These are phyloP conservation scores for Botrytis elliptica DNA, from an alignment of 2,329 filamentous ascomycete genomes.

Conservation along the genomic window DNA sequence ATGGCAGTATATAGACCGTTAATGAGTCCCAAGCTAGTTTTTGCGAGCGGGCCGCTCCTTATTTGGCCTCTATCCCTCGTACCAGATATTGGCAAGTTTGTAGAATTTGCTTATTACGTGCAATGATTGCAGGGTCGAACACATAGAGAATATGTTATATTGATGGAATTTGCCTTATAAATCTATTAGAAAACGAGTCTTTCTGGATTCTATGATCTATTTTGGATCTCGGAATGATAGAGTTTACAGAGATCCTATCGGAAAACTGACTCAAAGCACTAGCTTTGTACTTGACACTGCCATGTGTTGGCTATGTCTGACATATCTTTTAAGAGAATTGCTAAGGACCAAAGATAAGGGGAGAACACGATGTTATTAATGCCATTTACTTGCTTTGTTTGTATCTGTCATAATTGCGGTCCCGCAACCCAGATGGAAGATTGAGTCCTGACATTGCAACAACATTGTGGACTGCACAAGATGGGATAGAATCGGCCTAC, in stretches of 20 bases:
- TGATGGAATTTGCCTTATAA: background rate
- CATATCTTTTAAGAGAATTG: background rate
- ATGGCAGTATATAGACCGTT: background rate
- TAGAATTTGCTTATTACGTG: fast-evolving
- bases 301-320: background rate
- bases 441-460: background rate
- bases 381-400: background rate
- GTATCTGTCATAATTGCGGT: background rate
- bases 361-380: background rate
- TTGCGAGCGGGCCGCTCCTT: background rate
- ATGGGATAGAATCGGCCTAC: background rate
- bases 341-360: background rate
- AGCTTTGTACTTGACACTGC: background rate
- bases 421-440: background rate
- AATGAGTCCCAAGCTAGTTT: background rate
- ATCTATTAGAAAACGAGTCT: background rate
- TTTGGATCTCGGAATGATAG: too few relatives aligned
- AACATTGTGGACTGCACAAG: background rate
- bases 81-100: background rate
- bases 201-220: background rate
- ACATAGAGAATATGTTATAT: background rate
- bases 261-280: background rate
- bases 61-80: background rate
- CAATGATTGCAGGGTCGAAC: background rate
- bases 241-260: background rate